phyloP scores from a whole-genome alignment of 768 basidiomycete species.

The Pisolithus sp. region DNA sequence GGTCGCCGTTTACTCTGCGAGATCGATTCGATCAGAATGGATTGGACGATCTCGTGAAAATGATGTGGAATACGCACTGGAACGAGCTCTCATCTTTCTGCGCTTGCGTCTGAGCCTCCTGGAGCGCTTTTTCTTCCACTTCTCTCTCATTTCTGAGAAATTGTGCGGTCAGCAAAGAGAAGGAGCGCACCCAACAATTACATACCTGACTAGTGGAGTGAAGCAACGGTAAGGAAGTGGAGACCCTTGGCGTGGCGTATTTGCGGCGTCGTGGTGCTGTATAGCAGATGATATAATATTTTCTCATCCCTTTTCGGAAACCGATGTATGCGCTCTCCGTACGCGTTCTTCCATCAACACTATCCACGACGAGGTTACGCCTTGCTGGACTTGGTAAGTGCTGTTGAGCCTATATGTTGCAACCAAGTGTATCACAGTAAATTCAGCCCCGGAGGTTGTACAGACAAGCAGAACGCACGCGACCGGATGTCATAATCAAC shows the following conservation, averaged over 20 bases:
- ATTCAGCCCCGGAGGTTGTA: too few species aligned
- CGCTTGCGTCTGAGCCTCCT: slow-evolving; percentile 90
- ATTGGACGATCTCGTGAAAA: not conserved
- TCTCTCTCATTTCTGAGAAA: slow-evolving; percentile 82
- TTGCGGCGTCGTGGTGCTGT: slow-evolving; percentile 30
- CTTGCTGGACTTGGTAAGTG: too few species aligned
- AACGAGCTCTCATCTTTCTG: slow-evolving; percentile 94
- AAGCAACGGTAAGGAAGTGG: slow-evolving; percentile 24
- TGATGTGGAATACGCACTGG: slow-evolving; percentile 53
- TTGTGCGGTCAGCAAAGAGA: not conserved
- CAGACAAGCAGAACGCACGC: too few species aligned
- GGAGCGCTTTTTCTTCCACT: slow-evolving; percentile 96
- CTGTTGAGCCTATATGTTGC: too few species aligned
- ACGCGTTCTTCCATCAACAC: too few species aligned
- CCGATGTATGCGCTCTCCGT: too few species aligned
- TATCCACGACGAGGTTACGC: too few species aligned
- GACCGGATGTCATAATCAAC: too few species aligned
- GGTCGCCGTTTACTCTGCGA: slow-evolving; percentile 31
- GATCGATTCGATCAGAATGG: not conserved
- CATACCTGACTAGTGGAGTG: slow-evolving; percentile 24
- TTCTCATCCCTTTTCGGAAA: slow-evolving; percentile 10
- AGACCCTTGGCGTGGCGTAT: slow-evolving; percentile 11
- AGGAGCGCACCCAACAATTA: not conserved
- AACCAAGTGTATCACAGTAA: too few species aligned
- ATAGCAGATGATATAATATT: slow-evolving; percentile 25